These are phyloP conservation scores for Peniophora sp. DNA, from an alignment of 1,284 basidiomycete genomes.

Conservation along the genomic window DNA sequence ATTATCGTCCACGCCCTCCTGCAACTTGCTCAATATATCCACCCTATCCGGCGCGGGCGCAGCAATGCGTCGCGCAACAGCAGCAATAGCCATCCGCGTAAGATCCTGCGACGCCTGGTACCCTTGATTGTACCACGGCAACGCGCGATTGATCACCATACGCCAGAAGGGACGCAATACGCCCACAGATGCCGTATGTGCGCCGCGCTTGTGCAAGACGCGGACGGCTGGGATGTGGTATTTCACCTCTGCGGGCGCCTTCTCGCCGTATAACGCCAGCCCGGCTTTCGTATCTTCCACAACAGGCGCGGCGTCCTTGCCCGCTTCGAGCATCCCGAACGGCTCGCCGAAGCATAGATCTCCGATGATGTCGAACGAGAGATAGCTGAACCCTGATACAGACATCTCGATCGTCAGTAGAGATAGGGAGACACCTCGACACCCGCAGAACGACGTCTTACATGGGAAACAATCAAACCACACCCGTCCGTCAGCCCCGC, in stretches of 20 bases:
- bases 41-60: constrained; percentile 52
- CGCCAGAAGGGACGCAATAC: constrained; percentile 68
- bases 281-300: constrained; percentile 39
- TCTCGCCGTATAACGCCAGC: constrained; percentile 49
- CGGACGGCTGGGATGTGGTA: constrained; percentile 72
- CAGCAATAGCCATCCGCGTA: constrained; percentile 76
- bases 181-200: constrained; percentile 81
- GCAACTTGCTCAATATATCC: constrained; percentile 77
- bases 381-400: constrained; percentile 56
- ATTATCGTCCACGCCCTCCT: constrained; percentile 68
- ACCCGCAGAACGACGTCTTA: constrained; percentile 8
- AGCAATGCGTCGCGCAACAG: constrained; percentile 68
- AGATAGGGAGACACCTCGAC: too few species aligned
- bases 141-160: constrained; percentile 47
- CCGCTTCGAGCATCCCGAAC: constrained; percentile 83
- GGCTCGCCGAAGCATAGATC: constrained; percentile 81
- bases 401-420: too few species aligned
- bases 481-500: constrained; percentile 1
- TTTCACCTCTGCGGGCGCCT: constrained; percentile 25
- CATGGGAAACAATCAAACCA: constrained; percentile 17
- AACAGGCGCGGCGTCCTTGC: constrained; percentile 66
- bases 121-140: constrained; percentile 76
- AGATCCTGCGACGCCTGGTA: constrained; percentile 64
- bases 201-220: constrained; percentile 86
- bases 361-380: constrained; percentile 84